phyloP scores from a whole-genome alignment of 2,329 filamentous ascomycete genomes.

The Ophiostoma angusticollis region DNA sequence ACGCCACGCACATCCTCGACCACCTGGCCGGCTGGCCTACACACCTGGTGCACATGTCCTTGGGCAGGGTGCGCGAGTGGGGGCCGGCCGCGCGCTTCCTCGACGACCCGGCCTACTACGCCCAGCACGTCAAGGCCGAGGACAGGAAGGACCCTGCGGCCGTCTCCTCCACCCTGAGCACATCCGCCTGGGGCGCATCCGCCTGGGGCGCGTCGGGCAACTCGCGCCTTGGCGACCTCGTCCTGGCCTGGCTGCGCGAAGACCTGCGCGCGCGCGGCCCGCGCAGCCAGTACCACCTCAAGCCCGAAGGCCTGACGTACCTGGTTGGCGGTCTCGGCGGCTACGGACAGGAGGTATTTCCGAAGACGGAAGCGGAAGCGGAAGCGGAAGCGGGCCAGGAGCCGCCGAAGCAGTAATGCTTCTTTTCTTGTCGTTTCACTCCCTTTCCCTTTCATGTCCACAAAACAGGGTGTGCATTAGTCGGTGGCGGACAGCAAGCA shows the following conservation, averaged over 20 bases:
- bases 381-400: not conserved
- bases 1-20: slow-evolving; percentile 94
- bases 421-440: too few species aligned
- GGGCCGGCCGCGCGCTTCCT: slow-evolving; percentile 61
- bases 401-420: too few species aligned
- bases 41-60: slow-evolving; percentile 88
- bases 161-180: slow-evolving; percentile 13
- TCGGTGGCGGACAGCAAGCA: too few species aligned
- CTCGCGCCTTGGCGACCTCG: slow-evolving; percentile 73
- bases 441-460: too few species aligned
- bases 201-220: slow-evolving; percentile 46
- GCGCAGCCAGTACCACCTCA: slow-evolving; percentile 43
- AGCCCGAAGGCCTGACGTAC: slow-evolving; percentile 53
- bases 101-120: slow-evolving; percentile 12
- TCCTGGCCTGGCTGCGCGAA: slow-evolving; percentile 72
- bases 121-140: slow-evolving; percentile 4
- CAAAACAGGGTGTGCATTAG: too few species aligned
- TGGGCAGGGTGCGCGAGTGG: slow-evolving; percentile 80
- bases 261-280: slow-evolving; percentile 72
- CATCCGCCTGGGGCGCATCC: slow-evolving; percentile 2
- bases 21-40: slow-evolving; percentile 92
- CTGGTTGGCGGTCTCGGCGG: slow-evolving; percentile 39
- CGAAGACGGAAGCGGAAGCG: slow-evolving; percentile 6
- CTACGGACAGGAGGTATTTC: slow-evolving; percentile 38
- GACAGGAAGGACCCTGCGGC: not conserved